These are phyloP conservation scores for Suillus americanus DNA, from an alignment of 768 basidiomycete species.

Conservation along the genomic window DNA sequence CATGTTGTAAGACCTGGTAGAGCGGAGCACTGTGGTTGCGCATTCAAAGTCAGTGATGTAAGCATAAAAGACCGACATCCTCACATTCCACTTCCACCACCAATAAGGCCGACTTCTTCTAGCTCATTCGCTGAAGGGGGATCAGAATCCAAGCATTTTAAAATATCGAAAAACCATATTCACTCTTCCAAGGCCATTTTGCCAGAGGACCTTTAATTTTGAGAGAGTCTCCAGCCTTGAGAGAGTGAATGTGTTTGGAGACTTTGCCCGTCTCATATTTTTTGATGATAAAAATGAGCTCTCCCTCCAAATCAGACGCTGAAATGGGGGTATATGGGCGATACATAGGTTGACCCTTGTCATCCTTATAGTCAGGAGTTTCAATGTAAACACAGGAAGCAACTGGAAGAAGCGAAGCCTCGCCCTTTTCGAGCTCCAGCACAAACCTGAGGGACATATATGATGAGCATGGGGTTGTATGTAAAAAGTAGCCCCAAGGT, in stretches of 20 bases:
- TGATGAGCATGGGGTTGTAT: slow-evolving; percentile 4
- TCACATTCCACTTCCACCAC: slow-evolving; percentile 92
- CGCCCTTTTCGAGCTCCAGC: slow-evolving; percentile 77
- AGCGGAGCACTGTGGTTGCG: slow-evolving; percentile 62
- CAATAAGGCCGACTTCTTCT: slow-evolving; percentile 85
- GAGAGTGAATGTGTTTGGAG: slow-evolving; percentile 76
- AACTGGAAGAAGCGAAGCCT: slow-evolving; percentile 76
- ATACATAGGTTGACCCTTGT: slow-evolving; percentile 84
- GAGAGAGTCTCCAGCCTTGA: slow-evolving; percentile 83
- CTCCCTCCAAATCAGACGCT: slow-evolving; percentile 67
- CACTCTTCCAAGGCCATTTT: slow-evolving; percentile 87
- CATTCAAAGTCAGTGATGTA: background rate
- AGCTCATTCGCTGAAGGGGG: slow-evolving; percentile 70
- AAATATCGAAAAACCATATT: slow-evolving; percentile 12
- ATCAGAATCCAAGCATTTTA: slow-evolving; percentile 3
- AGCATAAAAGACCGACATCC: slow-evolving; percentile 17
- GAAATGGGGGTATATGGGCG: slow-evolving; percentile 96
- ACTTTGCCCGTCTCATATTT: slow-evolving; percentile 80
- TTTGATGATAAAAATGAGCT: slow-evolving; percentile 82
- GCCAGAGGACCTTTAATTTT: slow-evolving; percentile 87
- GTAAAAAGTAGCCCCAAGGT: slow-evolving; percentile 6
- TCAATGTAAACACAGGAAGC: slow-evolving; percentile 79
- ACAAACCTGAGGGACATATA: slow-evolving; percentile 50
- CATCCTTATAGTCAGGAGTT: slow-evolving; percentile 67
- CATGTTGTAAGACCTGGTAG: slow-evolving; percentile 78